Evolutionary conservation across 352 stramenopile genomes (phyloP).

Genomic region (Globisporangium emineosum): DNA sequence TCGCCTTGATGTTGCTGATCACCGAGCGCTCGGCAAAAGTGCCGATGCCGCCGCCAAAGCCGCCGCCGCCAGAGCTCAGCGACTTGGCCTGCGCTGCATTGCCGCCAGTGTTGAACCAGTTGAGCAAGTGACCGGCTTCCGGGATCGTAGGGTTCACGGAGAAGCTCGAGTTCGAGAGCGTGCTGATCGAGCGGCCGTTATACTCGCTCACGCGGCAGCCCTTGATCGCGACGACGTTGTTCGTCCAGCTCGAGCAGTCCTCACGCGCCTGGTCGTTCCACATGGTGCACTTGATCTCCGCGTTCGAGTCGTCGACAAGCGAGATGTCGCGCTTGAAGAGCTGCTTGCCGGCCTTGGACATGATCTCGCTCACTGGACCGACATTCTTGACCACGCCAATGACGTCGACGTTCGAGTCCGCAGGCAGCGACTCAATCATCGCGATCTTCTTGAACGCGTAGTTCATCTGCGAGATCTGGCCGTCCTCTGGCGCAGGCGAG

Average conservation of each 20-base stretch:
- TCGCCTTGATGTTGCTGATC: conserved; percentile 93
- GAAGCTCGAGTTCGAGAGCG: conserved; percentile 76
- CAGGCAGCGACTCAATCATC: conserved; percentile 85
- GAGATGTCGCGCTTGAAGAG: conserved; percentile 96
- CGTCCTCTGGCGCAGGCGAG: conserved; percentile 84
- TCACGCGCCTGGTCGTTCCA: conserved; percentile 92
- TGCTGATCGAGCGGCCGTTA: conserved; percentile 90
- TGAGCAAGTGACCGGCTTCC: conserved; percentile 80
- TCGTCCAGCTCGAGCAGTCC: conserved; percentile 81
- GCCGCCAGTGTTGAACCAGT: conserved; percentile 81
- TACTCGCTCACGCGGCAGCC: conserved; percentile 93
- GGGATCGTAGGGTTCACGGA: conserved; percentile 84
- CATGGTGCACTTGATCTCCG: conserved; percentile 95
- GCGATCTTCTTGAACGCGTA: conserved; percentile 95
- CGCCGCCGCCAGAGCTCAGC: conserved; percentile 61
- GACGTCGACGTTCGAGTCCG: conserved; percentile 92
- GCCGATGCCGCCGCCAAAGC: conserved; percentile 73
- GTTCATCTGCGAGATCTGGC: conserved; percentile 86
- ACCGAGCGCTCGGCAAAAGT: conserved; percentile 87
- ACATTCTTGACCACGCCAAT: conserved; percentile 95
- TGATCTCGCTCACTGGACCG: conserved; percentile 90
- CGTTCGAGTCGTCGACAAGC: conserved; percentile 94
- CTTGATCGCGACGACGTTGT: conserved; percentile 96
- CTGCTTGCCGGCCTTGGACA: conserved; percentile 94
- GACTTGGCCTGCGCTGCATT: conserved; percentile 72